Evolutionary conservation across 306 rosid genomes (phyloP), one percentile per base, ranked within the genome.

Genomic region (Rubus parviflorus): DNA sequence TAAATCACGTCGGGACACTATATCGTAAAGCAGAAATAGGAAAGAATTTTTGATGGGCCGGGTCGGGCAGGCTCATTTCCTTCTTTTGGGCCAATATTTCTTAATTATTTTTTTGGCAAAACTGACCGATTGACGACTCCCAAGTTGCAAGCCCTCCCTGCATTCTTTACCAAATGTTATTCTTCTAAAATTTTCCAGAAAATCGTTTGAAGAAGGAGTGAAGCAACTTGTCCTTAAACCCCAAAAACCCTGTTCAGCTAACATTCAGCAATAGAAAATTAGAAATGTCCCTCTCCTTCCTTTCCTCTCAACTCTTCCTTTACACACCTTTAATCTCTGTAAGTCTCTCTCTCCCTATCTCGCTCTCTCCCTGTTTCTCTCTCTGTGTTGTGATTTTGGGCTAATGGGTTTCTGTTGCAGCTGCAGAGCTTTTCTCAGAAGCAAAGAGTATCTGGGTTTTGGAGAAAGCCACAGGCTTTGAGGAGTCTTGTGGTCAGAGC

Each of bases 401-500:
- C 42, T 73, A 11, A 61, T 76, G 77, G 66, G 52, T 62, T 75
- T 64, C 10, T 51, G 56, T 73, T 77, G 75, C 51, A 82, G 83
- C 68, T 72, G 80, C 96, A 87, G 90, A 80, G 77, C 67, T 56
- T 38, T 45, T 80, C 63, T 16, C 70, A 75, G 85, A 85, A 71
- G 38, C 90, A 72, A 84, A 68, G 40, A 37, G 43, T 71, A 23
- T 19, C 63, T 85, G 85, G 80, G 80, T 70, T 85, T 74, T 79
- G 85, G 70, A 86, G 52, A 86, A 86, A 35, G 14, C 63, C 77
- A 4, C 51, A 42, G 35, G 22, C 77, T 48, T 57, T 67, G 49
- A 81, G 83, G 61, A 63, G 45, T 3, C 53, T 71, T n/a, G 86
- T 74, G 70, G 85, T 90, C 35, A 84, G 88, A 40, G 93, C 98